Evolutionary conservation across 192 early-diverging fungal species (phyloP), one percentile per base, ranked within the genome.

Genomic region (Coemansia aciculifera): DNA sequence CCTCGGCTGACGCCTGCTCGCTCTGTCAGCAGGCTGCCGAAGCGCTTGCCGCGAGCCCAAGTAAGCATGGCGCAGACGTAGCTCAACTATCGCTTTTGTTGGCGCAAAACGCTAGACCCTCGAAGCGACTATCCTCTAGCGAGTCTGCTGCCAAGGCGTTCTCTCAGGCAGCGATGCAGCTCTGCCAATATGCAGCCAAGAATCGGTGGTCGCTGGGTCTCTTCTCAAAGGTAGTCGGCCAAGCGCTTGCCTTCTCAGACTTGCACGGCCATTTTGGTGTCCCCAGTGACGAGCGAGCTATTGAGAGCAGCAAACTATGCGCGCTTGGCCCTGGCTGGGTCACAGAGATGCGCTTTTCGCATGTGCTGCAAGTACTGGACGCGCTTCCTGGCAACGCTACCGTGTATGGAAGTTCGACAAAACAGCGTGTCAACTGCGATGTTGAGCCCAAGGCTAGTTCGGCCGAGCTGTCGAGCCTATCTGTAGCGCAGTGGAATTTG

Each of bases 21-120:
- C 74, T 71, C 42, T 82, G 75, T 23, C 66, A 62, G 23, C 72
- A 75, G 56, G 80, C 80, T 2, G 69, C 75, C 2, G 67, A 49
- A 38, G 75, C 75, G 15, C 56, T 83, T 46, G 52, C 36, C n/a
- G 38, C 39, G 0, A 65, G 69, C 23, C 23, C 72, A 7, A 46
- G 29, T 1, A 44, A 39, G n/a, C 59, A 71, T 11, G 62, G 52
- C 31, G 57, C 72, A 0, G 80, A 75, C 13, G 37, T 36, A 17
- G 59, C 56, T 2, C 66, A 44, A 10, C 54, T 83, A 27, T 29
- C 70, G 24, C 34, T 78, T 11, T 44, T 72, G 37, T 24, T 83
- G 19, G 52, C 67, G n/a, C 75, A 73, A 43, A 77, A 74, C 31
- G 24, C 39, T 15, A 23, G 27, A 0, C 62, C 51, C 15, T 29